Evolutionary conservation across 441 rosid species (phyloP).

Genomic region (Arabidopsis hybrid): DNA sequence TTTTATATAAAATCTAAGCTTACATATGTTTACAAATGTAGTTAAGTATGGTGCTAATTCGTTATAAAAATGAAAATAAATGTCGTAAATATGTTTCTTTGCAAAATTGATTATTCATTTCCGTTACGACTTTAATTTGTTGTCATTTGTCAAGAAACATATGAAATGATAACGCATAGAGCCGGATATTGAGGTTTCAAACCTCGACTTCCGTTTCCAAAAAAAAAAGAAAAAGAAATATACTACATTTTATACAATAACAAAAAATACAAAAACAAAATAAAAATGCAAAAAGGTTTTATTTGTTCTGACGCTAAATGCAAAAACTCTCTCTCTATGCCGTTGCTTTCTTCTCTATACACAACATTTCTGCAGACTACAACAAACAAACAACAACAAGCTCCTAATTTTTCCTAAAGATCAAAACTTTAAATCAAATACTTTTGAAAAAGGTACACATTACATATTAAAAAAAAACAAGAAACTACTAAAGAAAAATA

Average conservation of each 20-base stretch:
- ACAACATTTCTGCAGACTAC: constrained; percentile 6
- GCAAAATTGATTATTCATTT: too few relatives aligned
- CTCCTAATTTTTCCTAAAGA: constrained; percentile 18
- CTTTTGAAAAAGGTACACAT: constrained; percentile 11
- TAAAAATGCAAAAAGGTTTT: constrained; percentile 1
- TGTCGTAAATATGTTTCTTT: too few relatives aligned
- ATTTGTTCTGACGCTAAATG: constrained; percentile 29
- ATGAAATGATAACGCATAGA: constrained; percentile 7
- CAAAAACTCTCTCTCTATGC: constrained; percentile 33
- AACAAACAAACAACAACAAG: not conserved
- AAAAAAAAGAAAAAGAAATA: not conserved
- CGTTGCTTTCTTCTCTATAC: constrained; percentile 28
- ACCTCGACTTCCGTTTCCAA: constrained; percentile 14
- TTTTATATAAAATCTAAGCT: not conserved
- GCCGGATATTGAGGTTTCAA: not conserved
- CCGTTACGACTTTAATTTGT: too few relatives aligned
- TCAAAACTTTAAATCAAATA: constrained; percentile 23
- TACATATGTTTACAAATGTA: too few relatives aligned
- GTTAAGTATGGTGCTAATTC: not conserved
- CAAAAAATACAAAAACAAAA: not conserved
- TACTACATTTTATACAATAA: not conserved
- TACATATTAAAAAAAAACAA: not conserved
- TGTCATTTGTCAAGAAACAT: not conserved
- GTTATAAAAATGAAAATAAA: too few relatives aligned
- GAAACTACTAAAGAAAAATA: not conserved